Conservation (phyloP, 495 filamentous ascomycete genomes). For the Talaromyces stipitatus region DNA sequence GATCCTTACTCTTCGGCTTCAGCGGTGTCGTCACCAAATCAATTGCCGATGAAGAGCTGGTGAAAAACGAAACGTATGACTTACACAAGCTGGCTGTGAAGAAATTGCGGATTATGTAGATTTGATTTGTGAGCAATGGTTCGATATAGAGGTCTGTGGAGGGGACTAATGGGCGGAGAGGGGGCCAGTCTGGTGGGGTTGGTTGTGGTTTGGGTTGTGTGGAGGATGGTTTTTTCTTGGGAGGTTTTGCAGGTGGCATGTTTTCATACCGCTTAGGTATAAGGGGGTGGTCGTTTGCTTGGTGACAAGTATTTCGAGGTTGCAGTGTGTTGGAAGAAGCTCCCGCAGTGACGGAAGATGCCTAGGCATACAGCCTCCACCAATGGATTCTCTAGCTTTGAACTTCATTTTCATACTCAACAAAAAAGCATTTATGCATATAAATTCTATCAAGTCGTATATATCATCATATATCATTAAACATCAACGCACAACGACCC, state of each 20-base stretch:
- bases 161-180: constrained; percentile 66
- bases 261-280: constrained; percentile 10
- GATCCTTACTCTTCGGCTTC: constrained; percentile 67
- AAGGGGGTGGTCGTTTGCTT: not conserved
- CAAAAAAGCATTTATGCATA: not conserved
- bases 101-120: constrained; percentile 69
- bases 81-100: constrained; percentile 75
- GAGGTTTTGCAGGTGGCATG: constrained; percentile 9
- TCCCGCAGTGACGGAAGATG: not conserved
- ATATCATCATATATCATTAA: not conserved
- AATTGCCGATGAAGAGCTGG: constrained; percentile 39
- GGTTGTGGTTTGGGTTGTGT: constrained; percentile 9
- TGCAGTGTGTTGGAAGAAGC: not conserved
- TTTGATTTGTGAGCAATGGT: constrained; percentile 55
- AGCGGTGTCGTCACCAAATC: constrained; percentile 76
- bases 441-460: not conserved
- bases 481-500: constrained; percentile 2
- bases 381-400: not conserved
- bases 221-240: constrained; percentile 8
- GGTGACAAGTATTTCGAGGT: not conserved
- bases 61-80: constrained; percentile 71
- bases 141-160: constrained; percentile 53
- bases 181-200: constrained; percentile 62
- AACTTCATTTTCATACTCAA: not conserved
- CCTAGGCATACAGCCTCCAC: not conserved